phyloP scores from a whole-genome alignment of 2,329 filamentous ascomycete species.

The Talaromyces sp. region DNA sequence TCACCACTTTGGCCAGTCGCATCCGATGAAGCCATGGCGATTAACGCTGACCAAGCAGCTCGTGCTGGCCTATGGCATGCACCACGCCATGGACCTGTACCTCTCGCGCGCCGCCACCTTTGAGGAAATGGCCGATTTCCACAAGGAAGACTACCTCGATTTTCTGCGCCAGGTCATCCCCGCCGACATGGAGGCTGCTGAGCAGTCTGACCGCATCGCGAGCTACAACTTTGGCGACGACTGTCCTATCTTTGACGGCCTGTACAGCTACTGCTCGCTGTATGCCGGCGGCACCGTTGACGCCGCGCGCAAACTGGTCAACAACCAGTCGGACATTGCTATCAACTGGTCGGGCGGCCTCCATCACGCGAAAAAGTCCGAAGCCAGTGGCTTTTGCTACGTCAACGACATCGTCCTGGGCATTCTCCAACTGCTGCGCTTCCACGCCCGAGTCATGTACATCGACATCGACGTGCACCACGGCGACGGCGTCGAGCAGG shows the following conservation, averaged over 20 bases:
- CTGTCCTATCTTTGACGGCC: conserved; percentile 91
- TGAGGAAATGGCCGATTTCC: conserved; percentile 82
- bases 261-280: conserved; percentile 91
- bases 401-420: conserved; percentile 97
- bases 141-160: conserved; percentile 83
- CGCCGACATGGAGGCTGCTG: conserved; percentile 61
- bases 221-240: conserved; percentile 89
- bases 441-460: conserved; percentile 81
- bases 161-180: conserved; percentile 72
- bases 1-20: conserved; percentile 93
- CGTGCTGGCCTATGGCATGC: conserved; percentile 91
- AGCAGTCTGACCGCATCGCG: conserved; percentile 51
- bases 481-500: conserved; percentile 85
- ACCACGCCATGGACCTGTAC: conserved; percentile 94
- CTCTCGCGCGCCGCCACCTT: conserved; percentile 76
- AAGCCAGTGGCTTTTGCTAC: conserved; percentile 96
- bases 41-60: conserved; percentile 92
- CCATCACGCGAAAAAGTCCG: conserved; percentile 91
- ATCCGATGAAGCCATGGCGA: conserved; percentile 99
- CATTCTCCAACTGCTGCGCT: conserved; percentile 78
- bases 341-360: conserved; percentile 97
- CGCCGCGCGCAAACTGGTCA: conserved; percentile 81
- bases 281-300: conserved; percentile 88
- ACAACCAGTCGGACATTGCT: conserved; percentile 85
- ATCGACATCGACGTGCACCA: conserved; percentile 94